A percentile compares a stretch with the other conserved stretches of the same genome.
Conservation (phyloP, 225 moss, liverwort and hornwort genomes). For the Bryoerythrophyllum caledonicum region DNA sequence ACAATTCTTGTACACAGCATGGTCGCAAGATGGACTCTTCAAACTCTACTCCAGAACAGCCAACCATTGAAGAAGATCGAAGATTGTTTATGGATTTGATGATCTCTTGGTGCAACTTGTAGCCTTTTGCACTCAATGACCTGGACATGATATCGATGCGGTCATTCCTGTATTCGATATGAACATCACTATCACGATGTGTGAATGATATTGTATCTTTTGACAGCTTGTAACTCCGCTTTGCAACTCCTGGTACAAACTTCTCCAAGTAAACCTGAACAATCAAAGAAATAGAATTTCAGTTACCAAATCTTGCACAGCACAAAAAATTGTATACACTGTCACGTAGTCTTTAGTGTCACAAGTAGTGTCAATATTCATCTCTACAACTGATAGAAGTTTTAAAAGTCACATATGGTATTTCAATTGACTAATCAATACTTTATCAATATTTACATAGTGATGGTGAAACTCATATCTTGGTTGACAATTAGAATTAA, state of each 20-base stretch:
- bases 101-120: not conserved
- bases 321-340: too few species aligned
- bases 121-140: not conserved
- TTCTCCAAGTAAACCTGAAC: not conserved
- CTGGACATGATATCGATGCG: not conserved
- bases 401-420: too few species aligned
- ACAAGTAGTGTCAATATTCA: too few species aligned
- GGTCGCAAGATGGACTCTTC: not conserved
- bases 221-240: not conserved
- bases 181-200: not conserved
- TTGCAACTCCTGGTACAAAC: not conserved
- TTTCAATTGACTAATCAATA: too few species aligned
- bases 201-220: not conserved
- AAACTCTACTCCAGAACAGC: not conserved
- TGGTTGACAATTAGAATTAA: too few species aligned
- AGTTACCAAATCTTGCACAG: too few species aligned
- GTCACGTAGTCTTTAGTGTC: too few species aligned
- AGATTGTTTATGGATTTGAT: not conserved
- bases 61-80: not conserved
- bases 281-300: not conserved
- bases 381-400: too few species aligned
- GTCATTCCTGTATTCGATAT: not conserved
- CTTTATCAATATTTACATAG: too few species aligned
- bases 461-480: too few species aligned
- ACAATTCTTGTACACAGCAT: not conserved